phyloP scores from a whole-genome alignment of 805 yeast species.

The Tetrapisispora iriomotensis region DNA sequence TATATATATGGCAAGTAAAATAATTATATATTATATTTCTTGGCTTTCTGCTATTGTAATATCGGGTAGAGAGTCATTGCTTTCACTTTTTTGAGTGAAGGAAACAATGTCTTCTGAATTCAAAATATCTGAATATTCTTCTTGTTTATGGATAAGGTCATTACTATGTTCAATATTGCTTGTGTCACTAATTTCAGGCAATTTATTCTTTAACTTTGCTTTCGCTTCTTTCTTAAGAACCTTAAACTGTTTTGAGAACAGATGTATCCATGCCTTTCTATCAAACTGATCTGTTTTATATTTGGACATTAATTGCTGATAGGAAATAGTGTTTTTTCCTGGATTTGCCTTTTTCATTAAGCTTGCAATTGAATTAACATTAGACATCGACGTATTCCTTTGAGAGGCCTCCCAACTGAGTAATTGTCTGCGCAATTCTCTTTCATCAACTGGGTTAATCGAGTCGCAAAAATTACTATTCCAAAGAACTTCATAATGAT shows the following conservation, averaged over 20 bases:
- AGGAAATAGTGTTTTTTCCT: constrained; percentile 22
- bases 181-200: no score
- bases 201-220: constrained; percentile 8
- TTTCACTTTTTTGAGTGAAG: background rate
- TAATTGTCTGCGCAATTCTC: constrained; percentile 45
- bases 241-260: constrained; percentile 34
- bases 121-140: no score
- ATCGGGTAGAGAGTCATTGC: background rate
- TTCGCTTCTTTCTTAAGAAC: constrained; percentile 33
- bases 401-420: constrained; percentile 54
- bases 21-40: background rate
- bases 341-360: constrained; percentile 33
- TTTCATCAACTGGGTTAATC: constrained; percentile 48
- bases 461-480: constrained; percentile 71
- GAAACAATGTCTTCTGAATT: background rate
- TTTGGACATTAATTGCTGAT: constrained; percentile 15
- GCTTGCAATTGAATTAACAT: constrained; percentile 14
- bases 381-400: constrained; percentile 11
- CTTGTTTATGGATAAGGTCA: no score
- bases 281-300: constrained; percentile 41
- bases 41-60: background rate
- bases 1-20: no score
- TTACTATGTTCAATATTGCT: no score
- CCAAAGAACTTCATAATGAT: constrained; percentile 66
- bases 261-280: constrained; percentile 35